Conservation (phyloP, 768 basidiomycete species). For the Pluteus cervinus region DNA sequence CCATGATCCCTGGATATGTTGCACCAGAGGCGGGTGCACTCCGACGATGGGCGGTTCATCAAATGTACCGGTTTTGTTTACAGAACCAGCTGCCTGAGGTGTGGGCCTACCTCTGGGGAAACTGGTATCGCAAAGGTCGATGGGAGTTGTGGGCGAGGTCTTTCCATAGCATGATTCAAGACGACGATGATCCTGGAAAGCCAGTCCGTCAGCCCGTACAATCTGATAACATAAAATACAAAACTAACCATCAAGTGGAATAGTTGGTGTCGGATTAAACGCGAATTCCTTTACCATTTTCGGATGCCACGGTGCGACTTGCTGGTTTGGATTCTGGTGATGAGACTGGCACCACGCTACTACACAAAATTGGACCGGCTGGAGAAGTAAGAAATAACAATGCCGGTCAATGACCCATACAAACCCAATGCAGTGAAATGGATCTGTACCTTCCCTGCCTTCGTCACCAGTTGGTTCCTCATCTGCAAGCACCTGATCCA, state of each 20-base stretch:
- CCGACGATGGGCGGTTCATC: conserved; percentile 16
- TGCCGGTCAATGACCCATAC: too few species aligned
- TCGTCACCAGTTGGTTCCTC: too few species aligned
- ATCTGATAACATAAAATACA: neutral
- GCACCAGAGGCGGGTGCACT: conserved; percentile 13
- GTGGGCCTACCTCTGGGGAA: conserved; percentile 21
- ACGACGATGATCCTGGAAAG: conserved; percentile 23
- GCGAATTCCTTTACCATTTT: conserved; percentile 24
- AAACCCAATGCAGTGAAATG: too few species aligned
- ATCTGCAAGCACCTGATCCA: too few species aligned
- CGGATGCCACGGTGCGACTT: conserved; percentile 18
- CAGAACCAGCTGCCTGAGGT: conserved; percentile 12
- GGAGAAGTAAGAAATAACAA: conserved; percentile 6
- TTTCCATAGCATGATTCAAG: conserved; percentile 16
- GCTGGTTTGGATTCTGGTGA: conserved; percentile 19
- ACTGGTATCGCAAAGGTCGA: conserved; percentile 12
- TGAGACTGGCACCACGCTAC: too few species aligned
- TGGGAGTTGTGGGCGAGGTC: conserved; percentile 23
- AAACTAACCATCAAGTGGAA: conserved; percentile 4
- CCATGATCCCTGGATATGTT: conserved; percentile 16
- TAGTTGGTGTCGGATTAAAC: conserved; percentile 25
- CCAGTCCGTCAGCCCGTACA: conserved; percentile 13
- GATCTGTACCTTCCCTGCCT: too few species aligned
- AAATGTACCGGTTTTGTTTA: conserved; percentile 17
- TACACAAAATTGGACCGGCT: conserved; percentile 14